Conservation (phyloP, 2,329 filamentous ascomycete genomes). For the Ophiostoma sp. region DNA sequence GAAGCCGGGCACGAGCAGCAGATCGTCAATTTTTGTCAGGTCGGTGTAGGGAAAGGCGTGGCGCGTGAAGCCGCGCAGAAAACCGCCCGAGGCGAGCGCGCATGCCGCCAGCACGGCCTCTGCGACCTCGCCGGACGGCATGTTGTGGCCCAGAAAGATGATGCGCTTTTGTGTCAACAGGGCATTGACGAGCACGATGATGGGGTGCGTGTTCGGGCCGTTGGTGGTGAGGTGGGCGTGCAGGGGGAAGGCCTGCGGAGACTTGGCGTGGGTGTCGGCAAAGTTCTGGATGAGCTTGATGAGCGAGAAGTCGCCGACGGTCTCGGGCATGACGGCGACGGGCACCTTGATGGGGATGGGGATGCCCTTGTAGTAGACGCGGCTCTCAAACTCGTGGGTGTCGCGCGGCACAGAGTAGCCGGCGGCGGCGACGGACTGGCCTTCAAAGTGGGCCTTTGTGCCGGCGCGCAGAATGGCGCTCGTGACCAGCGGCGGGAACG, state of each 20-base stretch:
- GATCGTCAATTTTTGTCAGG: slow-evolving; percentile 92
- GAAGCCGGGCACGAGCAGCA: slow-evolving; percentile 92
- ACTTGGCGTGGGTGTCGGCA: slow-evolving; percentile 72
- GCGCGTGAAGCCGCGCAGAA: slow-evolving; percentile 88
- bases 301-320: slow-evolving; percentile 93
- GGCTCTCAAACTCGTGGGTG: slow-evolving; percentile 96
- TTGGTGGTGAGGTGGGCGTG: slow-evolving; percentile 93
- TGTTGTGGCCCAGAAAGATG: slow-evolving; percentile 91
- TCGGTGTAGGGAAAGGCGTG: slow-evolving; percentile 98
- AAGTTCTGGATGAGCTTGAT: slow-evolving; percentile 97
- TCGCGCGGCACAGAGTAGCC: slow-evolving; percentile 76
- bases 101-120: slow-evolving; percentile 98
- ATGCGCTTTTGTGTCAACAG: slow-evolving; percentile 93
- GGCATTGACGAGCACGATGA: slow-evolving; percentile 90
- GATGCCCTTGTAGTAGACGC: slow-evolving; percentile 91
- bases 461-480: slow-evolving; percentile 54
- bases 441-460: slow-evolving; percentile 57
- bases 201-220: slow-evolving; percentile 82
- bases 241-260: slow-evolving; percentile 75
- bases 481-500: slow-evolving; percentile 29
- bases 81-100: slow-evolving; percentile 82
- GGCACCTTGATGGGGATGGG: slow-evolving; percentile 96
- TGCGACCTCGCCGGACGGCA: slow-evolving; percentile 90
- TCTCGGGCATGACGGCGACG: slow-evolving; percentile 88
- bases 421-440: slow-evolving; percentile 44